Evolutionary conservation across 2,329 filamentous ascomycete genomes (phyloP).

Genomic region (Cordyceps farinosa): DNA sequence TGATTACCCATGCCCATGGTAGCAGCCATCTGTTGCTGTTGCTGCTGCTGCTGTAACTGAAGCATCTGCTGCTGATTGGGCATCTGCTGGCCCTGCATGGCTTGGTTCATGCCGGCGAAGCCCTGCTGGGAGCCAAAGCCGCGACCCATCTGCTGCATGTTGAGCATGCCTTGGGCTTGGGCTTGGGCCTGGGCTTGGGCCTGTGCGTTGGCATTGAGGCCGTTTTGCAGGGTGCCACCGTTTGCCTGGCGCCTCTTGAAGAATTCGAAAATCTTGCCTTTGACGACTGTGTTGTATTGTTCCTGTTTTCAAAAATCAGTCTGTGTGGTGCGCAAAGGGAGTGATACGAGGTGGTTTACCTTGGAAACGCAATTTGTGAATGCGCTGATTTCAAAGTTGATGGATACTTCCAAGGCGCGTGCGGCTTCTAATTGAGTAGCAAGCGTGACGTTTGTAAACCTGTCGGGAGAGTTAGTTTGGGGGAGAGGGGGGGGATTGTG

Average conservation of each 20-base stretch:
- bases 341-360: constrained; percentile 33
- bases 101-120: constrained; percentile 52
- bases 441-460: constrained; percentile 50
- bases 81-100: constrained; percentile 39
- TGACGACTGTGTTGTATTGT: constrained; percentile 48
- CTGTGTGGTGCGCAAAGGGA: background rate
- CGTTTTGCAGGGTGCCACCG: constrained; percentile 46
- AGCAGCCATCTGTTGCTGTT: constrained; percentile 28
- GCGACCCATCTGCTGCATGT: constrained; percentile 52
- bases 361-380: constrained; percentile 46
- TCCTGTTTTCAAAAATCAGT: constrained; percentile 36
- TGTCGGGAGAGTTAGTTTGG: constrained; percentile 25
- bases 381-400: constrained; percentile 44
- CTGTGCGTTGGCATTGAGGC: constrained; percentile 44
- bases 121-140: constrained; percentile 49
- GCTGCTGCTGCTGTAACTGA: constrained; percentile 29
- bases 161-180: constrained; percentile 47
- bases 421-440: constrained; percentile 26
- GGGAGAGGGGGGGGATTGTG: background rate
- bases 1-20: constrained; percentile 38
- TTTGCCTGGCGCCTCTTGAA: constrained; percentile 49
- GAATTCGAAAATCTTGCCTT: constrained; percentile 45
- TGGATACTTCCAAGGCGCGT: constrained; percentile 6
- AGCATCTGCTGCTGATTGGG: constrained; percentile 43
- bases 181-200: constrained; percentile 35